These are phyloP conservation scores for Bipolaris zeicola DNA, from an alignment of 2,329 filamentous ascomycete species.

Conservation along the genomic window DNA sequence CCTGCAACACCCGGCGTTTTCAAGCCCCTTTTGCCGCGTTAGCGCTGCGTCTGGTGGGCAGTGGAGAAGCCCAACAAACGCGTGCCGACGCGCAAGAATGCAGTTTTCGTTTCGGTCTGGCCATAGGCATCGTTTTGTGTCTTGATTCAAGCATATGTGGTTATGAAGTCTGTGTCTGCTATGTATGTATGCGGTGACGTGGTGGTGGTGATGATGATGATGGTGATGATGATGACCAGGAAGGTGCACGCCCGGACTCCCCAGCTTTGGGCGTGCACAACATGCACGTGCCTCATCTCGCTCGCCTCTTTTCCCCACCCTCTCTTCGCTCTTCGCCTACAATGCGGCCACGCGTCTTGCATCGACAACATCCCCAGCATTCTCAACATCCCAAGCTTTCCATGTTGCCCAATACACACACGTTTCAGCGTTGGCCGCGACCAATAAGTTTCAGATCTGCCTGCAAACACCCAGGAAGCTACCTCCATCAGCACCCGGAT, in stretches of 20 bases:
- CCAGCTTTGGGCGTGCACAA: background rate
- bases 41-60: conserved; percentile 12
- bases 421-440: background rate
- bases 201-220: background rate
- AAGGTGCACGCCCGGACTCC: too few relatives aligned
- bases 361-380: background rate
- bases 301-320: background rate
- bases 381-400: background rate
- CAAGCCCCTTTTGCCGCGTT: conserved; percentile 14
- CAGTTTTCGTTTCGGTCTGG: conserved; percentile 2
- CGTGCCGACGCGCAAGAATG: conserved; percentile 18
- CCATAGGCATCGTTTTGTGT: background rate
- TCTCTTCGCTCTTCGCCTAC: background rate
- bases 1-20: conserved; percentile 24
- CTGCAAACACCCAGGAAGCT: background rate
- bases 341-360: background rate
- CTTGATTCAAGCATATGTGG: background rate
- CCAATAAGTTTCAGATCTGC: background rate
- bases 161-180: background rate
- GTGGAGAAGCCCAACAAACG: conserved; percentile 24
- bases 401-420: background rate
- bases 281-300: background rate
- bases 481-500: background rate
- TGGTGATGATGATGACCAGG: background rate
- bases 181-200: background rate